phyloP scores from a whole-genome alignment of 345 rosid species.

The Gossypium longicalyx region DNA sequence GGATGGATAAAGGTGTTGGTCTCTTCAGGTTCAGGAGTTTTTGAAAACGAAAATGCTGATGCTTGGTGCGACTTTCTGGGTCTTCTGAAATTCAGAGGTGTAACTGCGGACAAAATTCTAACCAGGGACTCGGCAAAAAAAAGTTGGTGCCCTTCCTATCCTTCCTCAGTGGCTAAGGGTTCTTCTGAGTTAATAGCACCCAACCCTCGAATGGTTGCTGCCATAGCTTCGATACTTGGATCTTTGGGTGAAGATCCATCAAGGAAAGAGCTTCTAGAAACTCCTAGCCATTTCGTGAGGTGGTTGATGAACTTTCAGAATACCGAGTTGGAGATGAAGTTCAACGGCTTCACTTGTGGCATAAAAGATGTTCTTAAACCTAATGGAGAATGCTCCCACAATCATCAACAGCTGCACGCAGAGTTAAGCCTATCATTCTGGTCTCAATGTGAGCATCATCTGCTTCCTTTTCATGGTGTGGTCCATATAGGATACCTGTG shows the following conservation, averaged over 20 bases:
- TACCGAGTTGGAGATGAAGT: slow-evolving; percentile 54
- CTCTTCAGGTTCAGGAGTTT: slow-evolving; percentile 74
- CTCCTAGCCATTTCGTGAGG: slow-evolving; percentile 63
- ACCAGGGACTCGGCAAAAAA: slow-evolving; percentile 23
- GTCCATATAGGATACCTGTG: slow-evolving; percentile 77
- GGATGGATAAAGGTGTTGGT: slow-evolving; percentile 52
- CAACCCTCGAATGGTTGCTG: slow-evolving; percentile 55
- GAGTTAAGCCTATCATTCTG: slow-evolving; percentile 74
- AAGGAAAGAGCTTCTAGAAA: slow-evolving; percentile 76
- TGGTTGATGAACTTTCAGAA: slow-evolving; percentile 89
- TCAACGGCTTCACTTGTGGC: slow-evolving; percentile 39
- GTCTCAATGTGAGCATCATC: slow-evolving; percentile 96
- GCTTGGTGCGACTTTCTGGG: slow-evolving; percentile 66
- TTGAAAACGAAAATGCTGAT: slow-evolving; percentile 50
- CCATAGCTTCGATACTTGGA: slow-evolving; percentile 59
- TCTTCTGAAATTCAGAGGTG: slow-evolving; percentile 59
- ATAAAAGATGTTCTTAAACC: slow-evolving; percentile 22
- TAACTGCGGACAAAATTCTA: slow-evolving; percentile 31
- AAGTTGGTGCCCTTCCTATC: slow-evolving; percentile 67
- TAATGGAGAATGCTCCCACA: slow-evolving; percentile 31
- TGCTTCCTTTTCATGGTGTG: slow-evolving; percentile 91
- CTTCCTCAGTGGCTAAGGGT: slow-evolving; percentile 32
- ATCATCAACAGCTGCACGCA: slow-evolving; percentile 37
- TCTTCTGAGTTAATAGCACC: slow-evolving; percentile 32
- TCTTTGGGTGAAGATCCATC: slow-evolving; percentile 91